Evolutionary conservation across 1,284 basidiomycete genomes (phyloP), one percentile per base, ranked within the genome.

Genomic region (Coriolopsis trogii): DNA sequence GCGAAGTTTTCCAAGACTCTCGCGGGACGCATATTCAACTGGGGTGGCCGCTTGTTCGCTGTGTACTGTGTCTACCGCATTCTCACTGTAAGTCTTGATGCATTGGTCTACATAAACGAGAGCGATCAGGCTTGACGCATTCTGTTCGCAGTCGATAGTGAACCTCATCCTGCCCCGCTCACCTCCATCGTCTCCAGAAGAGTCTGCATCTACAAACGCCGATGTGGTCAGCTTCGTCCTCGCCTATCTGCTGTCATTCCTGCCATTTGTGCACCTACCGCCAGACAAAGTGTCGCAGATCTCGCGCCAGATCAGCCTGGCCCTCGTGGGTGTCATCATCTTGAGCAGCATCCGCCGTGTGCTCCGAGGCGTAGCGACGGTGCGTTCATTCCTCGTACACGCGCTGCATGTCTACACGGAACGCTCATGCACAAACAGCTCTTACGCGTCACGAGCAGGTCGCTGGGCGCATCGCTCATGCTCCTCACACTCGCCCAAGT

Each of bases 401-500:
- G 33, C 28, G 5, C 8, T 25, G 15, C 16, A 18, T 24, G 18
- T 4, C 13, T 6, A 16, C 10, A 8, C 23, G 10, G 10, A 26
- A 40, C 44, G 18, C 48, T 30, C 8, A 29, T 2, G 34, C 3
- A 24, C 30, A 39, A 9, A 16, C 31, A 87, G 84, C 76, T 76
- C 0, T 71, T 89, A 29, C 78, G 79, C 40, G 79, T 89, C 4
- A 84, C 85, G 15, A 87, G 84, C 59, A 75, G 81, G 23, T 87
- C 78, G 47, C 72, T 87, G 5, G 83, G 84, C 28, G 84, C 86
- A 10, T 86, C 85, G 2, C 68, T 91, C 40, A 85, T 91, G 78
- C 64, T 91, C 23, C 78, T 91, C 28, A 68, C 88, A 12, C 74
- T 91, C 13, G 85, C 89, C 7, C 88, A 91, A 63, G 74, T 91